These are phyloP conservation scores for Flaveria trinervia DNA, from an alignment of 129 eudicot genomes.

Conservation along the genomic window DNA sequence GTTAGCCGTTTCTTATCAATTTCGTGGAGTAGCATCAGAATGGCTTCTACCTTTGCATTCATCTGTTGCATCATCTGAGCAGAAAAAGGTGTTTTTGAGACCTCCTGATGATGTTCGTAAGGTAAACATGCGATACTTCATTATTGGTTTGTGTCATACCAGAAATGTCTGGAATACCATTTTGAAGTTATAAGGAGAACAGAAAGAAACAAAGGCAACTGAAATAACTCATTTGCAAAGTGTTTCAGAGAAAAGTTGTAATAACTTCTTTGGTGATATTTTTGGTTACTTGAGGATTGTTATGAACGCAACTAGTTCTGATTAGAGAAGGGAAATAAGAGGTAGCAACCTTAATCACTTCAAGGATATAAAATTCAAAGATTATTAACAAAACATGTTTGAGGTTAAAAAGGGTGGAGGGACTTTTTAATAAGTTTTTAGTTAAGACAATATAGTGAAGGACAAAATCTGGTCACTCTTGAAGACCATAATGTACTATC, in stretches of 20 bases:
- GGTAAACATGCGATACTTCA: conserved; percentile 42
- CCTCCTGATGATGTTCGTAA: conserved; percentile 79
- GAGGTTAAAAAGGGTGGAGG: neutral
- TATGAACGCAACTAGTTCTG: neutral
- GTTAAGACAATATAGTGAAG: neutral
- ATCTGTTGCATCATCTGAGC: conserved; percentile 82
- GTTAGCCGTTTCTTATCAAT: conserved; percentile 75
- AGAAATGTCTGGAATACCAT: conserved; percentile 1
- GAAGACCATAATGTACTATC: neutral
- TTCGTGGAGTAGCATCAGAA: conserved; percentile 78
- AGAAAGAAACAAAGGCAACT: neutral
- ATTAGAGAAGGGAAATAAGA: conserved; percentile 6
- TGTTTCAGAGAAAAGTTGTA: neutral
- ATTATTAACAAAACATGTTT: neutral
- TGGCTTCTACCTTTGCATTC: conserved; percentile 96
- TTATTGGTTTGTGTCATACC: conserved; percentile 9
- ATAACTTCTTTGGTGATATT: neutral
- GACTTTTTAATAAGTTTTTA: neutral
- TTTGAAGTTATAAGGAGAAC: neutral
- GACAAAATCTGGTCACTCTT: neutral
- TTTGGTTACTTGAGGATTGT: neutral
- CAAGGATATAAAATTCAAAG: neutral
- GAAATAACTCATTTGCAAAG: neutral
- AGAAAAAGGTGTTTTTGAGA: conserved; percentile 73
- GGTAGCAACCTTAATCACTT: neutral